These are phyloP conservation scores for Phytopythium mirpurense DNA, from an alignment of 352 stramenopile species.

Conservation along the genomic window DNA sequence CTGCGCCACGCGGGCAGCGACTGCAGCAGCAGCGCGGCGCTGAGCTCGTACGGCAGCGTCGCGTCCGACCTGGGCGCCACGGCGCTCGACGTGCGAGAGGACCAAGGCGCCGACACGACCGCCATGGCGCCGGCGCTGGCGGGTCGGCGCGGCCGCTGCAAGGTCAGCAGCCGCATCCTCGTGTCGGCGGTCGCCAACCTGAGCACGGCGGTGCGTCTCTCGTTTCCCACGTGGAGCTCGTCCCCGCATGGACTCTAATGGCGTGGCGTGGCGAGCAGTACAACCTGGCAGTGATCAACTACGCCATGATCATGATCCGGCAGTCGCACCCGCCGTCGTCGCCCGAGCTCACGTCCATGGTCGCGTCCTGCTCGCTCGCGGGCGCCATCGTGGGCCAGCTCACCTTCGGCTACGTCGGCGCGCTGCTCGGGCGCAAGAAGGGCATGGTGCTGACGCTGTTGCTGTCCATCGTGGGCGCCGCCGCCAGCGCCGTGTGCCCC, in stretches of 20 bases:
- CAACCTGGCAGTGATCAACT: conserved; percentile 77
- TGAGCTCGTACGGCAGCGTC: conserved; percentile 48
- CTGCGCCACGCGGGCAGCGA: conserved; percentile 25
- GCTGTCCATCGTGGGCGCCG: conserved; percentile 56
- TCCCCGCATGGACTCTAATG: too few relatives aligned
- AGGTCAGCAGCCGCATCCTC: conserved; percentile 37
- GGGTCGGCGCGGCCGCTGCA: background rate
- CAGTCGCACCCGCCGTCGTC: conserved; percentile 45
- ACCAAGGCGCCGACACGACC: background rate
- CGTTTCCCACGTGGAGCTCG: background rate
- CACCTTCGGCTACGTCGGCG: conserved; percentile 76
- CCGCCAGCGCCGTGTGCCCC: conserved; percentile 48
- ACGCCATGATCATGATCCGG: conserved; percentile 53
- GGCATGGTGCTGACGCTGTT: conserved; percentile 77
- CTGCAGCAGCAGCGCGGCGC: conserved; percentile 75
- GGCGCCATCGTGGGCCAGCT: conserved; percentile 78
- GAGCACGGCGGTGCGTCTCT: conserved; percentile 55
- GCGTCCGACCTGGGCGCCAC: background rate
- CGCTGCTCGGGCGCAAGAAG: conserved; percentile 55
- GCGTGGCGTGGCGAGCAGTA: conserved; percentile 27
- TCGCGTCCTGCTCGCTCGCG: conserved; percentile 67
- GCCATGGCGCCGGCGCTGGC: background rate
- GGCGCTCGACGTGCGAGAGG: background rate
- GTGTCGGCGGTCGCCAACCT: conserved; percentile 80
- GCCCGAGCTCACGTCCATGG: conserved; percentile 48